phyloP scores from a whole-genome alignment of 2,329 filamentous ascomycete species.

The Rhytidhysteron rufulum region DNA sequence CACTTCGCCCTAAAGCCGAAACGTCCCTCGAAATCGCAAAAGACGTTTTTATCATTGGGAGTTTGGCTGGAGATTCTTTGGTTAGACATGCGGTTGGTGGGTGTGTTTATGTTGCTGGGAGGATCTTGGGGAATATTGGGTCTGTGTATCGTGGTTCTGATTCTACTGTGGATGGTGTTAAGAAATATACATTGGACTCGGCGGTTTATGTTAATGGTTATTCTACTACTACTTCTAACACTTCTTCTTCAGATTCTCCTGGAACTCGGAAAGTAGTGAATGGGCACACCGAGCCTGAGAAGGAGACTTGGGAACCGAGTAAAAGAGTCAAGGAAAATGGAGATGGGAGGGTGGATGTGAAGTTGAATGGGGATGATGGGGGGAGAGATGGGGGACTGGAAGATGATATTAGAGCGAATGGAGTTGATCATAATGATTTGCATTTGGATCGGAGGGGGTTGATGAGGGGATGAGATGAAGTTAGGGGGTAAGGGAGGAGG shows the following conservation, averaged over 20 bases:
- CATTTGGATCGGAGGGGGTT: slow-evolving; percentile 35
- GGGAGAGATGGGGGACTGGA: slow-evolving; percentile 15
- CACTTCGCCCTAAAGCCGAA: slow-evolving; percentile 51
- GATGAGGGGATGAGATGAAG: too few species aligned
- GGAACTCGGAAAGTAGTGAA: not conserved
- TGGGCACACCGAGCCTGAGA: slow-evolving; percentile 15
- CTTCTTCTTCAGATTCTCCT: not conserved
- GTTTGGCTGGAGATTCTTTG: slow-evolving; percentile 58
- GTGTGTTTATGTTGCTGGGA: slow-evolving; percentile 54
- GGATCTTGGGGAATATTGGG: slow-evolving; percentile 35
- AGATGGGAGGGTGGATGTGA: too few species aligned
- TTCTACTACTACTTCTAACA: not conserved
- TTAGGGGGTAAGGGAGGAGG: too few species aligned
- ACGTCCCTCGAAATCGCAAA: slow-evolving; percentile 50
- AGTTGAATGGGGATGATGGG: too few species aligned
- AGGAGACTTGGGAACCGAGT: slow-evolving; percentile 19
- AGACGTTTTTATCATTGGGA: slow-evolving; percentile 55
- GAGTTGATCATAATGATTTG: slow-evolving; percentile 30
- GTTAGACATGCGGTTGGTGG: slow-evolving; percentile 58
- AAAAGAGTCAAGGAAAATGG: slow-evolving; percentile 15
- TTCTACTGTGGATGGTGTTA: slow-evolving; percentile 8
- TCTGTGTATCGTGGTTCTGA: slow-evolving; percentile 14
- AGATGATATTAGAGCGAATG: slow-evolving; percentile 28
- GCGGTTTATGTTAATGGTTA: too few species aligned
- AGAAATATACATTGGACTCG: too few species aligned